Evolutionary conservation across 495 filamentous ascomycete genomes (phyloP), one percentile per base, ranked within the genome.

Genomic region (Aspergillus kassunensis): DNA sequence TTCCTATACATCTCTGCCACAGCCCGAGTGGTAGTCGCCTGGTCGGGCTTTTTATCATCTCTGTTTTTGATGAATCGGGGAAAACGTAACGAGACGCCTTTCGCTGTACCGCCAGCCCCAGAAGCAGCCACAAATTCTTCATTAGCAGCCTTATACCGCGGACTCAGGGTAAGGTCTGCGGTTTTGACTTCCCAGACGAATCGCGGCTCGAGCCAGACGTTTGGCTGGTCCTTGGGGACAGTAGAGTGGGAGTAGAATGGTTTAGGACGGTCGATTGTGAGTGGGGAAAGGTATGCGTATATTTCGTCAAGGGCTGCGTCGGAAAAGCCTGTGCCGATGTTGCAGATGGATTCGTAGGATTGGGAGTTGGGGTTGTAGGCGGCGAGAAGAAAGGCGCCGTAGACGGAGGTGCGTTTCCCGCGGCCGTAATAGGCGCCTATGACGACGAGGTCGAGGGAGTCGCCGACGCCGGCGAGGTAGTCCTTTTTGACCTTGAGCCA

Each of bases 401-500:
- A 98, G 25, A 91, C 87, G 0, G 86, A 91, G 0, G 95, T 96
- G 43, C 93, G 89, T 67, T 97, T 98, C 55, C 93, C 93, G 61
- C 85, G 89, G 60, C 93, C 93, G 66, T 87, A 83, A 76, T 98
- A 97, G 25, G 91, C 93, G 23, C 93, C 93, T 0, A 98, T 76
- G 4, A 98, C 93, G 42, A 97, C 95, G 21, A 98, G 85, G 64
- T 98, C 93, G 12, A 98, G 84, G 3, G 91, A 97, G 73, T 98
- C 93, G 49, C 93, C 93, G 10, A 96, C 81, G 42, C 92, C 91
- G 9, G 84, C 72, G 46, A 98, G 87, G 70, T 98, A 98, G 60
- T 98, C 93, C 66, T 98, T 98, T 61, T 98, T 98, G 64, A 97
- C 86, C 85, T 98, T 98, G 25, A 98, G 83, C 93, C 93, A 98